A percentile compares a stretch with the other conserved stretches of the same genome.
Conservation (phyloP, 768 basidiomycete species). For the Agrocybe chaxingu region DNA sequence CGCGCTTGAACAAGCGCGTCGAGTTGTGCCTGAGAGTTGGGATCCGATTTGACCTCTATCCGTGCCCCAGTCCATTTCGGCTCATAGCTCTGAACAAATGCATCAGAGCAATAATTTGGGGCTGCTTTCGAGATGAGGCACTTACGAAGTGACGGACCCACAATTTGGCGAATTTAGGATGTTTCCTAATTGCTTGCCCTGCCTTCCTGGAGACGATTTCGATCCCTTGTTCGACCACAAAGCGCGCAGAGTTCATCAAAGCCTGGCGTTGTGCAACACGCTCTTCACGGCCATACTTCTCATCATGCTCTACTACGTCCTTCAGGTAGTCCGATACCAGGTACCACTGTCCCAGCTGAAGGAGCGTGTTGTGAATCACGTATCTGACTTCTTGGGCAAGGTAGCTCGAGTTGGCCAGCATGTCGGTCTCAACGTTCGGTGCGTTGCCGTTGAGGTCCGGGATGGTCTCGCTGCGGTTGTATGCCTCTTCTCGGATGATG, state of each 20-base stretch:
- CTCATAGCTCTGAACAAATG: neutral
- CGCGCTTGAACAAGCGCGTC: neutral
- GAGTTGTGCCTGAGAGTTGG: neutral
- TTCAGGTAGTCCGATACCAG: neutral
- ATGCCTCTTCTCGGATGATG: neutral
- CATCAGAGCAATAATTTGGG: no score
- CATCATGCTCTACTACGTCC: neutral
- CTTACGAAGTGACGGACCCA: neutral
- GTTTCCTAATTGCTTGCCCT: neutral
- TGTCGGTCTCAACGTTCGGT: neutral
- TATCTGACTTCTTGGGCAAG: conserved; percentile 1
- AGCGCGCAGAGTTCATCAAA: neutral
- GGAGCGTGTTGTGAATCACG: conserved; percentile 1
- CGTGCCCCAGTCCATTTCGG: neutral
- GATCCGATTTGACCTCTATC: no score
- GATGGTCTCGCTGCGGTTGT: neutral
- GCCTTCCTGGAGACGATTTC: neutral
- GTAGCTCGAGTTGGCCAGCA: neutral
- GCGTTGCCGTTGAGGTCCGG: neutral
- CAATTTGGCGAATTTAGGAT: neutral
- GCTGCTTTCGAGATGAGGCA: neutral
- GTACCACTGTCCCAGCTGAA: conserved; percentile 3
- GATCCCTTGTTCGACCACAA: conserved; percentile 2
- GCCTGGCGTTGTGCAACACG: neutral
- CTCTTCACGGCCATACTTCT: neutral